Evolutionary conservation across 345 rosid species (phyloP).

Genomic region (Eucalyptus globulus): DNA sequence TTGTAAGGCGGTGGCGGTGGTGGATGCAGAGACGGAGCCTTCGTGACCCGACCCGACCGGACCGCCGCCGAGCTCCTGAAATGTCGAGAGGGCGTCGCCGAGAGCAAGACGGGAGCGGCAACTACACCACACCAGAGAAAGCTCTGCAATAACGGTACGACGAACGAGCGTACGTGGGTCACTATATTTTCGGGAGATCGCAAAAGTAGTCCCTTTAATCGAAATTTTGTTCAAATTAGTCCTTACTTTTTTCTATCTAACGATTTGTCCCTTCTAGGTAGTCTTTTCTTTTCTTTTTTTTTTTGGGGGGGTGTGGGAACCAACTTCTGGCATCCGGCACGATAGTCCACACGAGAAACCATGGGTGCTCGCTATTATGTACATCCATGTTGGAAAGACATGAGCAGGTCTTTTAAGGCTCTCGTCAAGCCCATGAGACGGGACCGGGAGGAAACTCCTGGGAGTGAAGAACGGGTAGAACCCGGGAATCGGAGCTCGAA

Average conservation of each 20-base stretch:
- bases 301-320: too few species aligned
- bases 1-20: background rate
- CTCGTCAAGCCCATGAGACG: too few species aligned
- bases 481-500: too few species aligned
- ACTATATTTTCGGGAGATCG: background rate
- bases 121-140: background rate
- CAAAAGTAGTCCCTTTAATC: background rate
- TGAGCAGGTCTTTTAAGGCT: too few species aligned
- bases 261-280: background rate
- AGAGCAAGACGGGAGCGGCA: background rate
- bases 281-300: too few species aligned
- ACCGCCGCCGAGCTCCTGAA: background rate
- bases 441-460: too few species aligned
- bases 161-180: background rate
- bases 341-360: background rate
- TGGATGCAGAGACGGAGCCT: background rate
- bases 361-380: background rate
- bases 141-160: background rate
- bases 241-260: background rate
- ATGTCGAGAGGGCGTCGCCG: background rate
- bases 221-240: background rate
- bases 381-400: background rate
- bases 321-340: background rate
- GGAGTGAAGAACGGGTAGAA: too few species aligned
- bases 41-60: background rate